A percentile compares a stretch with the other conserved stretches of the same genome.
These are phyloP conservation scores for Alternaria conjuncta DNA, from an alignment of 2,329 filamentous ascomycete species.

Conservation along the genomic window DNA sequence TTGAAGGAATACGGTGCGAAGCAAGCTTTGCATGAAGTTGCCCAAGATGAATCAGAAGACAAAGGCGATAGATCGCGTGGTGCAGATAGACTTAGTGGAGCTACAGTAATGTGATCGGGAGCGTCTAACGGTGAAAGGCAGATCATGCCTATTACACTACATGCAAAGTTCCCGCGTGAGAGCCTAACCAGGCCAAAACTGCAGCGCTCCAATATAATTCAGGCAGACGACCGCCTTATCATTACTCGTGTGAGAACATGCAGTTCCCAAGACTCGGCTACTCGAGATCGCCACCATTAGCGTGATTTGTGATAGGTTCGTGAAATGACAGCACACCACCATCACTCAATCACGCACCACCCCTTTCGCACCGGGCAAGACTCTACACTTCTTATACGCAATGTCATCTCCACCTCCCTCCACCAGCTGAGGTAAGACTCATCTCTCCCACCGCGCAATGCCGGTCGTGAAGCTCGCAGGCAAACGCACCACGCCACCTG, in stretches of 20 bases:
- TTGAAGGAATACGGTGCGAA: conserved; percentile 34
- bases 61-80: background rate
- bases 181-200: background rate
- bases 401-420: background rate
- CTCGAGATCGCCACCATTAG: conserved; percentile 6
- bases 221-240: background rate
- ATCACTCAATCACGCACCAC: background rate
- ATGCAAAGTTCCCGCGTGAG: background rate
- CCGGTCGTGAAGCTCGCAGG: conserved; percentile 22
- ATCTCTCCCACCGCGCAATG: conserved; percentile 18
- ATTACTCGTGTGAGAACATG: conserved; percentile 9
- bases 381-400: background rate
- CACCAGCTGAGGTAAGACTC: conserved; percentile 19
- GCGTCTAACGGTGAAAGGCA: background rate
- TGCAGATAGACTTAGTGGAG: background rate
- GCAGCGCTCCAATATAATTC: background rate
- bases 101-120: background rate
- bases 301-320: background rate
- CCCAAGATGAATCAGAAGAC: conserved; percentile 19
- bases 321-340: background rate
- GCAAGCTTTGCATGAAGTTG: conserved; percentile 30
- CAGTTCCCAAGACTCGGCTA: conserved; percentile 11
- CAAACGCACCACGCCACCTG: conserved; percentile 23
- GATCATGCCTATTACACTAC: background rate
- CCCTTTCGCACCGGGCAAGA: background rate